phyloP scores from a whole-genome alignment of 2,329 filamentous ascomycete species.

The Trichothecium sympodiale region DNA sequence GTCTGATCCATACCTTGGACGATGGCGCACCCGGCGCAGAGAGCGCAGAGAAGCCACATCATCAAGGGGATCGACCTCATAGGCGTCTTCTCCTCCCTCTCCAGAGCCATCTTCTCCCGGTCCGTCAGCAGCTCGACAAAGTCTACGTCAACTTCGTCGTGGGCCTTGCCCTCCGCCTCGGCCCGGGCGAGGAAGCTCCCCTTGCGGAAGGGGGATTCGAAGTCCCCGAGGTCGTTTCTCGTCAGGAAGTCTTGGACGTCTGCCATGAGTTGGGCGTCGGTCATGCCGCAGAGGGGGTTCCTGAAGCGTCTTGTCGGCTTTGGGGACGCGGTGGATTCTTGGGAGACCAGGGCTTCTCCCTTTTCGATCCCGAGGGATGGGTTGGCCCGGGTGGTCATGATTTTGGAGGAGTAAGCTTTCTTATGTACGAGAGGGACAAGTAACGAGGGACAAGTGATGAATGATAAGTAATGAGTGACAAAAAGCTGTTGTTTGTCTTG shows the following conservation, averaged over 20 bases:
- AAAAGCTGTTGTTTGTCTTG: too few species aligned
- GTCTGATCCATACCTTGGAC: constrained; percentile 54
- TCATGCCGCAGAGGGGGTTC: too few species aligned
- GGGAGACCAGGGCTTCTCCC: too few species aligned
- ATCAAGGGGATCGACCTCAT: constrained; percentile 6
- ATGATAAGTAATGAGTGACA: too few species aligned
- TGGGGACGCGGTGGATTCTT: too few species aligned
- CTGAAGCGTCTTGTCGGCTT: too few species aligned
- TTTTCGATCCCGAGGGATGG: too few species aligned
- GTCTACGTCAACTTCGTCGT: constrained; percentile 11
- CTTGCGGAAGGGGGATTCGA: constrained; percentile 28
- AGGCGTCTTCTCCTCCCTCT: constrained; percentile 7
- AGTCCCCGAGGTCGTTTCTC: constrained; percentile 13
- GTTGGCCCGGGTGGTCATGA: too few species aligned
- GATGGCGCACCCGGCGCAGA: constrained; percentile 28
- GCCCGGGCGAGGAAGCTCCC: constrained; percentile 35
- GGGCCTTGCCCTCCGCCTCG: constrained; percentile 12
- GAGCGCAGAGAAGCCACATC: constrained; percentile 10
- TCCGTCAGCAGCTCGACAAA: constrained; percentile 5
- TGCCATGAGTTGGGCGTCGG: constrained; percentile 3
- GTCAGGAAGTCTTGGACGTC: constrained; percentile 17
- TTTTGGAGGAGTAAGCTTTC: too few species aligned
- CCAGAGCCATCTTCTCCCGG: constrained; percentile 7
- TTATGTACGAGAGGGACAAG: too few species aligned
- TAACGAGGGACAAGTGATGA: too few species aligned